Conservation (phyloP, 495 filamentous ascomycete genomes). For the Penicillium pancosmium region DNA sequence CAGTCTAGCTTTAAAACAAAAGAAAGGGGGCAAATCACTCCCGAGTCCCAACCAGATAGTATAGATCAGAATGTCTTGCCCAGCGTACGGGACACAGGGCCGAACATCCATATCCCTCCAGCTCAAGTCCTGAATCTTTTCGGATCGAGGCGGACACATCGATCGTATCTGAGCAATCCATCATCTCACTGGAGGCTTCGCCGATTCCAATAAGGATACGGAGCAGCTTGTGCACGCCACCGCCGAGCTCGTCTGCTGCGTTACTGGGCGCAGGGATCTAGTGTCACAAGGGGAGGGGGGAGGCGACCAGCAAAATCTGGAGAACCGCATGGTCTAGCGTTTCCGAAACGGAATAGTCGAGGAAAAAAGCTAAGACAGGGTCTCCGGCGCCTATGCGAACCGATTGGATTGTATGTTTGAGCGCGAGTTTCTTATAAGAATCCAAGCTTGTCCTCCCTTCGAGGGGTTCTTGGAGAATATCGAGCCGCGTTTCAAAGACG, state of each 20-base stretch:
- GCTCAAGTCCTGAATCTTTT: slow-evolving; percentile 19
- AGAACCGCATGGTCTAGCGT: slow-evolving; percentile 16
- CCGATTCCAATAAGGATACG: slow-evolving; percentile 32
- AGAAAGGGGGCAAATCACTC: background rate
- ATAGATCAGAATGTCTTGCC: background rate
- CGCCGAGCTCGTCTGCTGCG: slow-evolving; percentile 14
- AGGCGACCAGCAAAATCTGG: slow-evolving; percentile 10
- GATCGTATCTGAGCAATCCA: background rate
- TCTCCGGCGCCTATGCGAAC: slow-evolving; percentile 2
- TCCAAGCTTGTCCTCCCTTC: slow-evolving; percentile 15
- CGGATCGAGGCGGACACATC: slow-evolving; percentile 2
- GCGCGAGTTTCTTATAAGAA: slow-evolving; percentile 27
- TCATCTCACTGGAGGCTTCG: slow-evolving; percentile 26
- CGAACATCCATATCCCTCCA: slow-evolving; percentile 16
- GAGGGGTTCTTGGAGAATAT: background rate
- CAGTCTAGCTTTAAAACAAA: background rate
- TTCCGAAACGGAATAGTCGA: slow-evolving; percentile 7
- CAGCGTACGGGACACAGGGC: slow-evolving; percentile 20
- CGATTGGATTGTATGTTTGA: slow-evolving; percentile 3
- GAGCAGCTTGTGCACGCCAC: slow-evolving; percentile 28
- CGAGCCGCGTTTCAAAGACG: background rate
- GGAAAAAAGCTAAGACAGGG: slow-evolving; percentile 8
- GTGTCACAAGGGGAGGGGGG: slow-evolving; percentile 22
- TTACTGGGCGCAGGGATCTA: slow-evolving; percentile 13
- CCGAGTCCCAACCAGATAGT: background rate